A percentile compares a stretch with the other conserved stretches of the same genome.
These are phyloP conservation scores for Akanthomyces muscarius DNA, from an alignment of 2,329 filamentous ascomycete genomes.

Conservation along the genomic window DNA sequence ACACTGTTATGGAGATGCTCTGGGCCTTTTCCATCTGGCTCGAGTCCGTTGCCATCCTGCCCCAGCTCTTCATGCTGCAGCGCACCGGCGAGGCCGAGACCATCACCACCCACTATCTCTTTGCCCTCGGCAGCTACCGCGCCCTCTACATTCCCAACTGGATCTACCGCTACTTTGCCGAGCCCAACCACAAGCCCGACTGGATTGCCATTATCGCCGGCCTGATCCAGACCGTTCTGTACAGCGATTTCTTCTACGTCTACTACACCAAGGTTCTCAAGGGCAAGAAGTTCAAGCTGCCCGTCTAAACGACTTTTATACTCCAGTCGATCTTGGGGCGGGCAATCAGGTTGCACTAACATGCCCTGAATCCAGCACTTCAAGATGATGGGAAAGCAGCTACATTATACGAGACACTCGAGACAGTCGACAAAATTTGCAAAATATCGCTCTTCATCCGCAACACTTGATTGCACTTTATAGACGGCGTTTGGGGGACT, in stretches of 20 bases:
- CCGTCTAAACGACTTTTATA: conserved; percentile 54
- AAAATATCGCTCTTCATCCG: background rate
- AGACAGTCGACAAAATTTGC: background rate
- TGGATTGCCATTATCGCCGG: conserved; percentile 86
- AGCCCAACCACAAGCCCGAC: conserved; percentile 69
- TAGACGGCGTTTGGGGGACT: conserved; percentile 17
- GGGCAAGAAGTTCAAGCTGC: conserved; percentile 83
- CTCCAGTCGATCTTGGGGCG: background rate
- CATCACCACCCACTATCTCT: conserved; percentile 98
- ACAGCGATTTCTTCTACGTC: conserved; percentile 99
- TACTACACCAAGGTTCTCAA: conserved; percentile 96
- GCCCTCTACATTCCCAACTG: conserved; percentile 98
- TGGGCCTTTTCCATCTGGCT: conserved; percentile 99
- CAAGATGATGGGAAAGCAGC: background rate
- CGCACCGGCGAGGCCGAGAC: conserved; percentile 96
- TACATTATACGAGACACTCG: conserved; percentile 7
- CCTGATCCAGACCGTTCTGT: conserved; percentile 87
- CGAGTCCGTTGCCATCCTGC: conserved; percentile 92
- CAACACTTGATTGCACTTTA: conserved; percentile 4
- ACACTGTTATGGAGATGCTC: conserved; percentile 77
- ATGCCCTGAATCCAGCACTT: background rate
- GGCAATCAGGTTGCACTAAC: background rate
- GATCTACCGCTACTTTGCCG: conserved; percentile 84
- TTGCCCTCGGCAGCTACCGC: conserved; percentile 85
- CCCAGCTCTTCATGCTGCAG: conserved; percentile 97